Percentiles rank a stretch among this genome's conserved stretches.
Conservation (phyloP, 2,329 filamentous ascomycete species). For the Sclerotiophoma versabilis region DNA sequence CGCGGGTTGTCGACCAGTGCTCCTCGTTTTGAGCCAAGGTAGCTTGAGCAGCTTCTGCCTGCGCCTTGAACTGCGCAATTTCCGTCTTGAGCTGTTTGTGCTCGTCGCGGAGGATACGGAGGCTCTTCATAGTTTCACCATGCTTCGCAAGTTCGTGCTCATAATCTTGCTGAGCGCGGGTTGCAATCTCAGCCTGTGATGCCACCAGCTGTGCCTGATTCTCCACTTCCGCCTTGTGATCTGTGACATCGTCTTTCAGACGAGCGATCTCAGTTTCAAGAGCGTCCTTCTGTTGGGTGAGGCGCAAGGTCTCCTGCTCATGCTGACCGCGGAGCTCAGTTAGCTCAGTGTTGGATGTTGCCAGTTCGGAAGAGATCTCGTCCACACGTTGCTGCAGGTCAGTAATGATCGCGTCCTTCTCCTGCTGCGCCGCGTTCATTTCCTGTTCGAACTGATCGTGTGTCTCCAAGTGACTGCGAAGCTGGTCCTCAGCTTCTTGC, state of each 20-base stretch:
- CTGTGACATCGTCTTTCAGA: slow-evolving; percentile 83
- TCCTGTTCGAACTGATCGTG: slow-evolving; percentile 78
- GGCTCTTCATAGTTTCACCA: slow-evolving; percentile 86
- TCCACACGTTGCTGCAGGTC: slow-evolving; percentile 85
- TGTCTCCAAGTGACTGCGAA: slow-evolving; percentile 78
- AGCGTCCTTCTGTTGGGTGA: slow-evolving; percentile 81
- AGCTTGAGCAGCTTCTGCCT: slow-evolving; percentile 85
- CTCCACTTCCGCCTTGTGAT: slow-evolving; percentile 78
- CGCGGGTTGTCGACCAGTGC: slow-evolving; percentile 85
- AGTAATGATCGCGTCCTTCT: slow-evolving; percentile 80
- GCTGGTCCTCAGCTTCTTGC: slow-evolving; percentile 84
- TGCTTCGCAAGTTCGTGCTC: slow-evolving; percentile 95
- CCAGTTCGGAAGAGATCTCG: slow-evolving; percentile 82
- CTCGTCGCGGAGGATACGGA: slow-evolving; percentile 80
- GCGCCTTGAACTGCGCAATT: slow-evolving; percentile 74
- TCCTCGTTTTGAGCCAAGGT: slow-evolving; percentile 80
- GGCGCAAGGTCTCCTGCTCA: slow-evolving; percentile 71
- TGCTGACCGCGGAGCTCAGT: slow-evolving; percentile 81
- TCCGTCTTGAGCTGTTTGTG: slow-evolving; percentile 84
- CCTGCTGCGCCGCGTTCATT: slow-evolving; percentile 74
- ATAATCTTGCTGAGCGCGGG: slow-evolving; percentile 92
- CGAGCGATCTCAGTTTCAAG: slow-evolving; percentile 81
- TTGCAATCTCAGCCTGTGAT: slow-evolving; percentile 90
- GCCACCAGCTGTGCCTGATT: slow-evolving; percentile 92
- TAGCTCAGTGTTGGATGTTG: slow-evolving; percentile 81